These are phyloP conservation scores for Pittosporum tobira DNA, from an alignment of 129 eudicot genomes.

Conservation along the genomic window DNA sequence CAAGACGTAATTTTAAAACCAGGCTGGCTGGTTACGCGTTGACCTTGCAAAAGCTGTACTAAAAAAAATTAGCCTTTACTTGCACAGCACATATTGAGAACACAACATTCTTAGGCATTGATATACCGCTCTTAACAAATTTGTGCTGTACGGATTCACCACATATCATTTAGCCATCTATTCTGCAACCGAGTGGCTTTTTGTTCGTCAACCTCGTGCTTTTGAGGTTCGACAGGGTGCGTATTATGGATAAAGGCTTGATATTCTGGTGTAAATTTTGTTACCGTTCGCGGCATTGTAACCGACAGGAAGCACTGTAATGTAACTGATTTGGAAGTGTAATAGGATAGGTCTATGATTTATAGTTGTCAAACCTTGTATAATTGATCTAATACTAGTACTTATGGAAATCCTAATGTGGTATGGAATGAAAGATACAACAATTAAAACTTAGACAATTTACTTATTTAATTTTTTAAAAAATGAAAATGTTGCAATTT, in stretches of 20 bases:
- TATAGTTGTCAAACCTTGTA: neutral
- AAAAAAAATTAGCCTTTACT: too few relatives aligned
- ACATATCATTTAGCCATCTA: neutral
- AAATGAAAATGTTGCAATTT: too few relatives aligned
- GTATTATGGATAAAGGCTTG: neutral
- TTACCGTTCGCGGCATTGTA: neutral
- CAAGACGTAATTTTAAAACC: slow-evolving; percentile 53
- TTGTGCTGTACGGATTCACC: neutral
- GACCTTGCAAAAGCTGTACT: slow-evolving; percentile 16
- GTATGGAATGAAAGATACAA: too few relatives aligned
- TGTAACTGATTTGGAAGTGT: neutral
- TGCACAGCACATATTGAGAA: too few relatives aligned
- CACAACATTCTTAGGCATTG: too few relatives aligned
- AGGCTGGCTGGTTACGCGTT: slow-evolving; percentile 63
- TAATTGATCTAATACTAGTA: too few relatives aligned
- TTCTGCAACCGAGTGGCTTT: neutral
- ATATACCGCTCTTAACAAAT: neutral
- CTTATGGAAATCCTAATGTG: too few relatives aligned
- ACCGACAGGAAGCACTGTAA: neutral
- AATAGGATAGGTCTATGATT: neutral
- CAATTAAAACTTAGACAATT: too few relatives aligned
- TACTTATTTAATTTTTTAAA: too few relatives aligned
- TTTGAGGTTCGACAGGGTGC: neutral
- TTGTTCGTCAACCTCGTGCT: neutral
- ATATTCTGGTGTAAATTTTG: neutral